These are phyloP conservation scores for Fistulifera pelliculosa DNA, from an alignment of 108 stramenopile genomes.

Conservation along the genomic window DNA sequence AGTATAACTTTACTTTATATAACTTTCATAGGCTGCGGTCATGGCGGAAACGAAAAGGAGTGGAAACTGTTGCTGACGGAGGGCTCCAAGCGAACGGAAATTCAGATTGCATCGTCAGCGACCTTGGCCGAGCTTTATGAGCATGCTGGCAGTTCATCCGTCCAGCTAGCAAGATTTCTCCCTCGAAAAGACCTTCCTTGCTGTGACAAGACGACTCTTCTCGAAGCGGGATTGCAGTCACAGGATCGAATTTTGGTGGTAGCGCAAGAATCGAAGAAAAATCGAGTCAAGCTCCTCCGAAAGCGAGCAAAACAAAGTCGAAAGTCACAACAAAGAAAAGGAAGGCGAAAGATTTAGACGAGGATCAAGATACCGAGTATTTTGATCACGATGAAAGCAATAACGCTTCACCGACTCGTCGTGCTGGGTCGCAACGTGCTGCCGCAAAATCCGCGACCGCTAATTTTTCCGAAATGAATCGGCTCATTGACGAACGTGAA, in stretches of 20 bases:
- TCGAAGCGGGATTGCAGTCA: not conserved
- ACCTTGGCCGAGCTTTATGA: not conserved
- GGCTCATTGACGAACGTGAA: conserved; percentile 31
- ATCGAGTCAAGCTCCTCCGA: not conserved
- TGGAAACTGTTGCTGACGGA: too few relatives aligned
- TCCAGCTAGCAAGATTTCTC: not conserved
- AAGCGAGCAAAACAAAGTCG: not conserved
- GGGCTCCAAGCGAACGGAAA: too few relatives aligned
- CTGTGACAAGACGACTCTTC: not conserved
- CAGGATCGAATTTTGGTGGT: not conserved
- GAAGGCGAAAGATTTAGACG: not conserved
- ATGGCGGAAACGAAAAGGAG: too few relatives aligned
- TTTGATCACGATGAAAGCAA: not conserved
- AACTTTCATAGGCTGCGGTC: too few relatives aligned
- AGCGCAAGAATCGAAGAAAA: too few relatives aligned
- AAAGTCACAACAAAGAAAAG: not conserved
- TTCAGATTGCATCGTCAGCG: not conserved
- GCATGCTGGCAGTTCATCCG: not conserved
- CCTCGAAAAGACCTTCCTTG: not conserved
- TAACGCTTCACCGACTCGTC: not conserved
- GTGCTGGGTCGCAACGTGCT: conserved; percentile 1
- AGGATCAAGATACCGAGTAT: not conserved
- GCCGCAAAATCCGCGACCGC: conserved; percentile 39
- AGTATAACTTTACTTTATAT: too few relatives aligned
- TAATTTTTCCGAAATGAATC: conserved; percentile 36